These are phyloP conservation scores for Schizosaccharomyces pombe DNA, from an alignment of 805 yeast species.

Conservation along the genomic window DNA sequence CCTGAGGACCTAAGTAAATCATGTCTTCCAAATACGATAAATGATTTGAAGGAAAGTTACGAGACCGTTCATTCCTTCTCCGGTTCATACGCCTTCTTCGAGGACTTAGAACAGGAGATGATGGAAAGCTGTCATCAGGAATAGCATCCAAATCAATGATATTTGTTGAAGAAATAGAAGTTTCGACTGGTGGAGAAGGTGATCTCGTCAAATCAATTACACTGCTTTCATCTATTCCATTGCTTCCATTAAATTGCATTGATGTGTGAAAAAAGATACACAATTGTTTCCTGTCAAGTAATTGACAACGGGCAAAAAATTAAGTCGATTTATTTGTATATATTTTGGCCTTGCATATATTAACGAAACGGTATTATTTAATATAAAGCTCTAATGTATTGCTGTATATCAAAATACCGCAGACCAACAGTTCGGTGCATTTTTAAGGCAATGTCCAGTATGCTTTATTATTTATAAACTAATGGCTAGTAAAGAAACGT, in stretches of 20 bases:
- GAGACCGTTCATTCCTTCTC: not conserved
- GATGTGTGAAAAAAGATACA: not conserved
- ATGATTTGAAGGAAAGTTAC: not conserved
- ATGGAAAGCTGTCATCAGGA: not conserved
- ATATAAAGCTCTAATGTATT: no score
- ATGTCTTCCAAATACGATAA: not conserved
- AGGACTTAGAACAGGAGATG: not conserved
- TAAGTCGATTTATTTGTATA: no score
- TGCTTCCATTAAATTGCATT: not conserved
- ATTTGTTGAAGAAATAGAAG: not conserved
- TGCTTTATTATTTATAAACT: no score
- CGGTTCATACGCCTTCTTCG: not conserved
- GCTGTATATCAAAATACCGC: no score
- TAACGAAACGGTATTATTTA: no score
- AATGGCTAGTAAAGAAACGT: no score
- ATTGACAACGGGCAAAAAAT: no score
- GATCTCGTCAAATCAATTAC: conserved; percentile 1
- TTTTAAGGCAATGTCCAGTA: no score
- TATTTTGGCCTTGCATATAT: no score
- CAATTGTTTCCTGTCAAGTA: not conserved
- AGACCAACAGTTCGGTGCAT: no score
- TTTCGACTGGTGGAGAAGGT: not conserved
- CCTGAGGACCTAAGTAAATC: not conserved
- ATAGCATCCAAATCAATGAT: not conserved
- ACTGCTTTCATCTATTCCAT: not conserved